These are phyloP conservation scores for Batkoa obscura DNA, from an alignment of 371 early-diverging fungal species.

Conservation along the genomic window DNA sequence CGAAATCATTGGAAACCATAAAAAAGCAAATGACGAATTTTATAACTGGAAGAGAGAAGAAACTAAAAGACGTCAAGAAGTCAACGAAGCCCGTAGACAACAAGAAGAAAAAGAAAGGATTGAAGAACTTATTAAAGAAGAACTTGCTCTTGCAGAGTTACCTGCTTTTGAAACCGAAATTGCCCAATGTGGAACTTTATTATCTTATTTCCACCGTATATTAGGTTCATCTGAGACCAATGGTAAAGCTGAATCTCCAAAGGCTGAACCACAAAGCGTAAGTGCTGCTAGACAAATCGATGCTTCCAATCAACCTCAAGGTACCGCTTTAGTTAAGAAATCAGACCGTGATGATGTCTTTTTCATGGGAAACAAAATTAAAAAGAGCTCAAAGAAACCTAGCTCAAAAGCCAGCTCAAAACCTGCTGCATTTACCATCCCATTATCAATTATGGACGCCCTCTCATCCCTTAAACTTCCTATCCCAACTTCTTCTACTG, in stretches of 20 bases:
- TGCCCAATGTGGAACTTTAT: conserved; percentile 49
- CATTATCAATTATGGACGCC: conserved; percentile 59
- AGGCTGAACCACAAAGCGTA: conserved; percentile 10
- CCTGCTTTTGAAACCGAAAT: conserved; percentile 83
- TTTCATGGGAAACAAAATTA: conserved; percentile 46
- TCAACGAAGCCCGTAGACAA: conserved; percentile 36
- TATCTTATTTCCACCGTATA: conserved; percentile 40
- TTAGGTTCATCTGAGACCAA: conserved; percentile 8
- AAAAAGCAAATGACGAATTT: conserved; percentile 53
- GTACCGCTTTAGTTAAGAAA: conserved; percentile 44
- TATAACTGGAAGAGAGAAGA: conserved; percentile 54
- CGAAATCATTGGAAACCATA: conserved; percentile 44
- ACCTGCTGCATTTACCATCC: conserved; percentile 47
- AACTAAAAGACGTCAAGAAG: conserved; percentile 38
- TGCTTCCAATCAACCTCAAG: conserved; percentile 33
- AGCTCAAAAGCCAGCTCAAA: conserved; percentile 8
- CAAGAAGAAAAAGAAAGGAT: conserved; percentile 44
- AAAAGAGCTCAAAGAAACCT: conserved; percentile 27
- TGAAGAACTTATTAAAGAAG: conserved; percentile 37
- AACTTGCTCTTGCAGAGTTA: conserved; percentile 66
- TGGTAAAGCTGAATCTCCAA: conserved; percentile 8
- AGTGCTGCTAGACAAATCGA: conserved; percentile 19
- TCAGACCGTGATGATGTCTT: conserved; percentile 44
- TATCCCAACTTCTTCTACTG: conserved; percentile 50
- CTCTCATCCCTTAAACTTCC: conserved; percentile 62